phyloP scores from a whole-genome alignment of 495 filamentous ascomycete genomes.

The Penicillium desertorum region DNA sequence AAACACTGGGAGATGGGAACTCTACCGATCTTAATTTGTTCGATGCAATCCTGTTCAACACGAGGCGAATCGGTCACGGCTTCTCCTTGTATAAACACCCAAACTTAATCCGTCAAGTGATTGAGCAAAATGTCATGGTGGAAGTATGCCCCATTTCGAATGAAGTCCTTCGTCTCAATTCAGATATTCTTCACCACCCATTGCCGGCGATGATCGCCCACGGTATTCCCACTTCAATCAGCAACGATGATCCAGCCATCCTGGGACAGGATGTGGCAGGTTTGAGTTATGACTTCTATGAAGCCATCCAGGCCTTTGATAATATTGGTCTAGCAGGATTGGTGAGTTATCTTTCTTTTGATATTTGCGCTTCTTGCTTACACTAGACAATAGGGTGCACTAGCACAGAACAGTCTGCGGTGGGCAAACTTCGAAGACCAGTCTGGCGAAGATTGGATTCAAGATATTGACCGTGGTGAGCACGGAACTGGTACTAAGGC shows the following conservation, averaged over 20 bases:
- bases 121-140: conserved; percentile 19
- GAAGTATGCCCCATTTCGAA: conserved; percentile 29
- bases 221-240: conserved; percentile 22
- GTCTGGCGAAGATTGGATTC: conserved; percentile 17
- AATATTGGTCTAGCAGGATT: conserved; percentile 23
- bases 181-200: conserved; percentile 16
- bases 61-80: conserved; percentile 26
- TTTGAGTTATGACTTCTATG: conserved; percentile 25
- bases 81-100: conserved; percentile 29
- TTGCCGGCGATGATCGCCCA: conserved; percentile 25
- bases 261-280: conserved; percentile 21
- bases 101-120: conserved; percentile 17
- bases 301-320: conserved; percentile 24
- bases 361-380: too few species aligned
- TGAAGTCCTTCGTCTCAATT: conserved; percentile 23
- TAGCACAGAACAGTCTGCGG: conserved; percentile 23
- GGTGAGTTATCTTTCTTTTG: too few species aligned
- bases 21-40: conserved; percentile 25
- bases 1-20: conserved; percentile 26
- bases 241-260: conserved; percentile 27
- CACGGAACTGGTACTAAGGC: conserved; percentile 17
- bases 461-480: conserved; percentile 17
- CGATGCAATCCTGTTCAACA: conserved; percentile 23
- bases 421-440: conserved; percentile 27
- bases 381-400: conserved; percentile 6